Evolutionary conservation across 352 stramenopile species (phyloP), one percentile per base, ranked within the genome.

Genomic region (Pythium dissimile): DNA sequence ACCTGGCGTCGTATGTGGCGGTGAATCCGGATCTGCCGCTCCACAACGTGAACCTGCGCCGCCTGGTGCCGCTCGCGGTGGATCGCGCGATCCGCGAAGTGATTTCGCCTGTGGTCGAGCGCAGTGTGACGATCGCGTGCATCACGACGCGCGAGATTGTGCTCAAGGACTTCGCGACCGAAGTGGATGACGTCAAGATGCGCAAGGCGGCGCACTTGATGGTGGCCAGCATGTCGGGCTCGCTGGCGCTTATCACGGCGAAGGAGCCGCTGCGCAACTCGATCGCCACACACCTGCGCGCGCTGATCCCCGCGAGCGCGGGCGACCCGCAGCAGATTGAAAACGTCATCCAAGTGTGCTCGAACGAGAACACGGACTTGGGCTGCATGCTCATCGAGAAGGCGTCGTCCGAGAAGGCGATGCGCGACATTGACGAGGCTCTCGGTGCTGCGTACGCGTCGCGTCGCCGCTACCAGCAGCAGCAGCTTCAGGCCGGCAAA

Each of bases 371-470:
- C 77, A 88, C 98, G n/a, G 97, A 99, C 62, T 66, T 99, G 23
- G 97, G 97, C 24, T 99, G 96, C 70, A 98, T 98, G 87, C 75
- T 99, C 18, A 99, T 99, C 63, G 97, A 99, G 72, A 99, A 99
- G 83, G 97, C 97, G 18, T 98, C 97, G 18, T 99, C 94, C 5
- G 97, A 99, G 64, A 99, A 99, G 70, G 97, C 97, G 3, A 97
- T 98, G 72, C 84, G 95, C 6, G 96, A 99, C 58, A 97, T 99
- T 57, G 97, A 99, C 66, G 95, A 99, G 72, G 86, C 90, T 26
- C 66, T 99, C 18, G 84, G 80, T 5, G 64, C 78, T 30, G 81
- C 90, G 16, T 92, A 98, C 31, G 82, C 80, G 15, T 79, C 84
- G 34, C 84, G 88, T 24, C 79, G 84, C 15, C 88, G 92, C 18